Base-by-base conservation (phyloP, 805 yeast species). In the Candida qinlingensis region DNA sequence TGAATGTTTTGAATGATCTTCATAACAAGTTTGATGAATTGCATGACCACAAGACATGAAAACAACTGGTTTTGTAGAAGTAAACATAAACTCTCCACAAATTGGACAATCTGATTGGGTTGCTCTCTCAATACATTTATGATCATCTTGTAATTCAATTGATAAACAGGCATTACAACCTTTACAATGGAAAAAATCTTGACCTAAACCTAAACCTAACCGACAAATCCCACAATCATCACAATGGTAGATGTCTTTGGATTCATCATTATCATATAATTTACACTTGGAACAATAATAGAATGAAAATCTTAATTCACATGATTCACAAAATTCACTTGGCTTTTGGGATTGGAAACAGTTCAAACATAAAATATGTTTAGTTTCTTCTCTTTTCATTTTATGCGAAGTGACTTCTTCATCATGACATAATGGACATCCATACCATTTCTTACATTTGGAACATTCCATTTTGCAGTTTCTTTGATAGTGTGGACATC, bases 21-120 rank as follows among this genome's bases (percentile, higher is more conserved):
- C 83, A 64, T 81, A 90, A 65, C 98, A 91, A 29, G 65, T 60
- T 63, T 89, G 88, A 68, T 91, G 98, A 50, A 91, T 91, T 37
- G 96, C 87, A 67, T 91, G 98, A 2, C 97, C 97, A 68, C 98
- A 91, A 43, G 76, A 72, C 96, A 91, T 89, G 64, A 91, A 90
- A 25, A 89, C 96, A 39, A 90, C 96, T 9, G 89, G 83, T 61
- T 73, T 76, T 6, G 85, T 80, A 4, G 94, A 83, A 12, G 89
- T 85, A 64, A 91, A 91, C 79, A 91, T 79, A 64, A 83, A 90
- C 58, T 90, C 97, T 49, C 86, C 87, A 67, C 97, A 91, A 36
- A 91, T 88, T 2, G 97, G 96, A 65, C 97, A 91, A 62, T 90
- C 83, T 42, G 96, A 85, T 63, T 86, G 94, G 0, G 96, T 90